Percentiles rank a stretch among this genome's conserved stretches.
Evolutionary conservation across 1,284 basidiomycete genomes (phyloP).

Genomic region (Sporisorium reilianum): DNA sequence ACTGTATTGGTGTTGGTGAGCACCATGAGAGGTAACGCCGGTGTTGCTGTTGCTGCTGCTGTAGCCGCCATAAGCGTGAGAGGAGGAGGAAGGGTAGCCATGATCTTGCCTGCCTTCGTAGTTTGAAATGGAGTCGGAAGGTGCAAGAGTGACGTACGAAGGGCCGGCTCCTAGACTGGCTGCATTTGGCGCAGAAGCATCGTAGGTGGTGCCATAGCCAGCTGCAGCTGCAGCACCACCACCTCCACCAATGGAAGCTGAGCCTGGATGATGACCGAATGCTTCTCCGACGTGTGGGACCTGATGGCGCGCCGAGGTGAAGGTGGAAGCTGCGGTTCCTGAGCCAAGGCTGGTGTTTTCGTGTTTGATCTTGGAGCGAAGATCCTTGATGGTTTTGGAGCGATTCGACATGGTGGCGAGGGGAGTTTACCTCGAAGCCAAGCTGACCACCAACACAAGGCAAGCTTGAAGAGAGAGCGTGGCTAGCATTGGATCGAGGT

Average conservation of each 20-base stretch:
- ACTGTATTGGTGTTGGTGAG: constrained; percentile 9
- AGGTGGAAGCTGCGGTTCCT: constrained; percentile 53
- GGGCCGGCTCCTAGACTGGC: constrained; percentile 33
- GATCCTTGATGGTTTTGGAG: constrained; percentile 51
- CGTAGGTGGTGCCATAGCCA: background rate
- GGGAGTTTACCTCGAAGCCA: background rate
- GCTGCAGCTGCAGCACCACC: background rate
- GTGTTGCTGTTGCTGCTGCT: constrained; percentile 3
- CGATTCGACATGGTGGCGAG: constrained; percentile 36
- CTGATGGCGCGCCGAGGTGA: constrained; percentile 30
- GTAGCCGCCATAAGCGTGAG: constrained; percentile 11
- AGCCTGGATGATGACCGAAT: constrained; percentile 47
- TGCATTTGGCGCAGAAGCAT: constrained; percentile 4
- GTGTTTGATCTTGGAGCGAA: constrained; percentile 67
- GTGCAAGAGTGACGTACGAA: constrained; percentile 48
- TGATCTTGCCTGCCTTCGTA: constrained; percentile 35
- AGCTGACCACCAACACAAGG: background rate
- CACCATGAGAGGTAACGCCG: background rate
- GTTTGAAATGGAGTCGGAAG: constrained; percentile 53
- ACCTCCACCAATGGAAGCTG: constrained; percentile 16
- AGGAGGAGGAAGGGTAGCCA: constrained; percentile 18
- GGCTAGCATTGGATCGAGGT: background rate
- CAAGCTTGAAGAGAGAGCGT: background rate
- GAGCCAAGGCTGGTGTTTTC: constrained; percentile 61
- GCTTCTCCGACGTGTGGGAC: constrained; percentile 38